Percentiles rank a stretch among this genome's conserved stretches.
Conservation (phyloP, 176 grass and related monocot genomes). For the Chrysopogon serrulatus region DNA sequence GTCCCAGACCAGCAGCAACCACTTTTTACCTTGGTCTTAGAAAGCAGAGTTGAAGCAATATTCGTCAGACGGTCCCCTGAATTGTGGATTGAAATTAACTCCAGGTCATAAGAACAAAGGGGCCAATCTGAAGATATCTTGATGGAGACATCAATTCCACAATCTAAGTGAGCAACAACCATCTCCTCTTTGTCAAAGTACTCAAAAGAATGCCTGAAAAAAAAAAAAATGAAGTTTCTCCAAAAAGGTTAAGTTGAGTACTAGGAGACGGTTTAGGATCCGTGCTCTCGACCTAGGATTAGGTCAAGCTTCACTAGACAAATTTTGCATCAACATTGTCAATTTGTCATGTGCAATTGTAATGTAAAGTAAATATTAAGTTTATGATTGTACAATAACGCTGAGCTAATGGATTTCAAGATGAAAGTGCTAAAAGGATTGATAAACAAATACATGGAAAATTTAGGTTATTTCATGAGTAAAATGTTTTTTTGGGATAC, state of each 20-base stretch:
- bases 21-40: slow-evolving; percentile 69
- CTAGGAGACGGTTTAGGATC: not conserved
- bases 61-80: slow-evolving; percentile 32
- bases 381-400: not conserved
- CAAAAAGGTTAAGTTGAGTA: not conserved
- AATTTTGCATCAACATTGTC: not conserved
- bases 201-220: slow-evolving; percentile 80
- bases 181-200: slow-evolving; percentile 66
- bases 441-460: not conserved
- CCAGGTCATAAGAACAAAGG: slow-evolving; percentile 47
- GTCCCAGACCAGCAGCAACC: not conserved
- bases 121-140: slow-evolving; percentile 76
- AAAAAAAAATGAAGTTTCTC: slow-evolving; percentile 10
- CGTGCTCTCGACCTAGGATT: not conserved
- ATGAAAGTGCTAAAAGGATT: not conserved
- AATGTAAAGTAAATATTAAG: not conserved
- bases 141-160: slow-evolving; percentile 79
- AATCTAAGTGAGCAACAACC: slow-evolving; percentile 64
- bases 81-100: slow-evolving; percentile 61
- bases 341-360: not conserved
- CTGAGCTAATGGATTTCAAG: not conserved
- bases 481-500: not conserved
- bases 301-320: not conserved
- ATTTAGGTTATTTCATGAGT: not conserved
- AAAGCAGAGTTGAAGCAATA: slow-evolving; percentile 60